phyloP scores from a whole-genome alignment of 768 basidiomycete species.

The Boletales sp. region DNA sequence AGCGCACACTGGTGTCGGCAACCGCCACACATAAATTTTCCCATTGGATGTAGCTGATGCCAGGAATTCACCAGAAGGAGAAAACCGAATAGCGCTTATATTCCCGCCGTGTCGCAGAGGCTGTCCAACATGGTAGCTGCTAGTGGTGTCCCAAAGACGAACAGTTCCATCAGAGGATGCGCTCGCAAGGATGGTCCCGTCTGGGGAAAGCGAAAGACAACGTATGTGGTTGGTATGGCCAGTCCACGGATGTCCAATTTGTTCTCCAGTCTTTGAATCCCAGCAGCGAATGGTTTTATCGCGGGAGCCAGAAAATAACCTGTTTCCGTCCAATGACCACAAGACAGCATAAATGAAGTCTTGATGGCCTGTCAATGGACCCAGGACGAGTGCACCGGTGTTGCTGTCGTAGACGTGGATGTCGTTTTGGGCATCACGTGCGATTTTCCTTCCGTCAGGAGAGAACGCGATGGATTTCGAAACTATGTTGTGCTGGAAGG shows the following conservation, averaged over 20 bases:
- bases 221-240: too few relatives aligned
- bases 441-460: background rate
- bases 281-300: background rate
- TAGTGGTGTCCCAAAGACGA: background rate
- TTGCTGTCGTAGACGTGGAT: slow-evolving; percentile 3
- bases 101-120: background rate
- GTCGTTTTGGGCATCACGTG: background rate
- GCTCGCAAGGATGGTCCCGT: background rate
- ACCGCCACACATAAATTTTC: background rate
- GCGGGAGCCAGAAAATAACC: background rate
- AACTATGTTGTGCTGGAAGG: background rate
- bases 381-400: background rate
- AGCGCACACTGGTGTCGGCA: background rate
- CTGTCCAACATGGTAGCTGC: background rate
- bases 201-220: too few relatives aligned
- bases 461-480: slow-evolving; percentile 1
- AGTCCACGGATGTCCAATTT: background rate
- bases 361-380: background rate
- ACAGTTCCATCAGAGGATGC: background rate
- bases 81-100: background rate
- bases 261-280: background rate
- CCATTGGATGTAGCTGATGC: background rate
- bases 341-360: background rate
- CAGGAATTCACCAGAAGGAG: background rate
- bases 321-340: background rate